Evolutionary conservation across 2,329 filamentous ascomycete species (phyloP).

Genomic region (Davidsoniella australis): DNA sequence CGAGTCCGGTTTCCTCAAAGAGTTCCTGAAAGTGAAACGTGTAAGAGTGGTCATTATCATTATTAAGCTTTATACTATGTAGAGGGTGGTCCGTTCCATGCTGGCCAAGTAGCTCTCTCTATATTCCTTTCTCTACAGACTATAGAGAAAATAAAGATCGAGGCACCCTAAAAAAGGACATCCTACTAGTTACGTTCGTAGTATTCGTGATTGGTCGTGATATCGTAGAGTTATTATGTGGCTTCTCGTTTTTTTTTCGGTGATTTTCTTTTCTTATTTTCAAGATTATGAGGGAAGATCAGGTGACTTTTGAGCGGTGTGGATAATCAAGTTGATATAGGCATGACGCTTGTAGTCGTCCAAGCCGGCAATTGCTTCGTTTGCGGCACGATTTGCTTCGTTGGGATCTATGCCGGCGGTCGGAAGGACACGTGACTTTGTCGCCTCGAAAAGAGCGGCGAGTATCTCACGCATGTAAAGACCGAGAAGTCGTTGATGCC

Average conservation of each 20-base stretch:
- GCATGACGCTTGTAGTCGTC: slow-evolving; percentile 23
- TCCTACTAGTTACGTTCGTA: background rate
- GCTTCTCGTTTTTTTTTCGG: background rate
- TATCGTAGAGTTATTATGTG: background rate
- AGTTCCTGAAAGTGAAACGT: too few relatives aligned
- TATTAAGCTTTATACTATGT: too few relatives aligned
- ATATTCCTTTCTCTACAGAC: too few relatives aligned
- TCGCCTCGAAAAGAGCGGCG: slow-evolving; percentile 23
- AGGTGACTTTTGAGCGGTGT: slow-evolving; percentile 27
- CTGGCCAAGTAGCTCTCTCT: too few relatives aligned
- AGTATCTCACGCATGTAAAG: slow-evolving; percentile 28
- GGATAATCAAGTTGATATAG: slow-evolving; percentile 26
- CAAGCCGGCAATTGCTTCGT: slow-evolving; percentile 21
- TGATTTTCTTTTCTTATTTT: background rate
- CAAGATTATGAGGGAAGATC: background rate
- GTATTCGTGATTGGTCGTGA: background rate
- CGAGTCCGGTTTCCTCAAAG: background rate
- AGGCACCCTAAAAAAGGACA: background rate
- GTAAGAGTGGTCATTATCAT: too few relatives aligned
- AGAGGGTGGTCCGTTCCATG: too few relatives aligned
- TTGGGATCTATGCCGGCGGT: slow-evolving; percentile 20
- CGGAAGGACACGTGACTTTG: slow-evolving; percentile 26
- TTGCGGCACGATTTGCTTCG: slow-evolving; percentile 14
- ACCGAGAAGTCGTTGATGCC: slow-evolving; percentile 23
- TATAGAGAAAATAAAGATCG: too few relatives aligned